phyloP scores from a whole-genome alignment of 2,329 filamentous ascomycete genomes.

The Pseudopithomyces maydicus region DNA sequence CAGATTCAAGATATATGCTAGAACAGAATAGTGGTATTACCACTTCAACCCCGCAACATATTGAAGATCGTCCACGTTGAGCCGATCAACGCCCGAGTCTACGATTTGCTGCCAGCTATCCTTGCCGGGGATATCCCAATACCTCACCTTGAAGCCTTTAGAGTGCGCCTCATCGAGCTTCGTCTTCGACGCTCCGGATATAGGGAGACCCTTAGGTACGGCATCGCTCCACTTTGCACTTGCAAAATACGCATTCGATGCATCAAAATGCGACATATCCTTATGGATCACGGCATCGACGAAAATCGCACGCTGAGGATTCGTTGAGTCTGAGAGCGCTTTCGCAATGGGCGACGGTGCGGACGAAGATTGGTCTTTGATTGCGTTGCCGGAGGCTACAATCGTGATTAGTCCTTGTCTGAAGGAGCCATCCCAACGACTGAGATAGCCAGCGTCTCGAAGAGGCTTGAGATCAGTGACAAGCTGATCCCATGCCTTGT shows the following conservation, averaged over 20 bases:
- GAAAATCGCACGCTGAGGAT: conserved; percentile 47
- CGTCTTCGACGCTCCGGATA: conserved; percentile 44
- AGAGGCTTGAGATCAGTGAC: conserved; percentile 49
- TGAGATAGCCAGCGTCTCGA: conserved; percentile 53
- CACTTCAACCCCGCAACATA: conserved; percentile 7
- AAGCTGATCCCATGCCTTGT: conserved; percentile 32
- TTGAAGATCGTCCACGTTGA: conserved; percentile 54
- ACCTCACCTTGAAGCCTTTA: conserved; percentile 61
- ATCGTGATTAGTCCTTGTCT: conserved; percentile 50
- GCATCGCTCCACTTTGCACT: conserved; percentile 51
- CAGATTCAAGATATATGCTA: too few relatives aligned
- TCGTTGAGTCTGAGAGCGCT: conserved; percentile 62
- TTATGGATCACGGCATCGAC: conserved; percentile 16
- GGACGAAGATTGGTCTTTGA: conserved; percentile 47
- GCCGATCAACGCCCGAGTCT: conserved; percentile 59
- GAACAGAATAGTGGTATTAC: not conserved
- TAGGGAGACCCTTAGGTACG: conserved; percentile 7
- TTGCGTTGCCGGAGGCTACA: conserved; percentile 57
- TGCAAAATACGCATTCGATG: conserved; percentile 56
- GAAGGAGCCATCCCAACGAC: conserved; percentile 50
- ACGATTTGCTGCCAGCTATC: conserved; percentile 59
- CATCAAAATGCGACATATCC: conserved; percentile 28
- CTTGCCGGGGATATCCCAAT: conserved; percentile 63
- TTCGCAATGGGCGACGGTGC: conserved; percentile 45
- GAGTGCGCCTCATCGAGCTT: conserved; percentile 58